These are phyloP conservation scores for Colletotrichum trifolii DNA, from an alignment of 2,329 filamentous ascomycete species.

Conservation along the genomic window DNA sequence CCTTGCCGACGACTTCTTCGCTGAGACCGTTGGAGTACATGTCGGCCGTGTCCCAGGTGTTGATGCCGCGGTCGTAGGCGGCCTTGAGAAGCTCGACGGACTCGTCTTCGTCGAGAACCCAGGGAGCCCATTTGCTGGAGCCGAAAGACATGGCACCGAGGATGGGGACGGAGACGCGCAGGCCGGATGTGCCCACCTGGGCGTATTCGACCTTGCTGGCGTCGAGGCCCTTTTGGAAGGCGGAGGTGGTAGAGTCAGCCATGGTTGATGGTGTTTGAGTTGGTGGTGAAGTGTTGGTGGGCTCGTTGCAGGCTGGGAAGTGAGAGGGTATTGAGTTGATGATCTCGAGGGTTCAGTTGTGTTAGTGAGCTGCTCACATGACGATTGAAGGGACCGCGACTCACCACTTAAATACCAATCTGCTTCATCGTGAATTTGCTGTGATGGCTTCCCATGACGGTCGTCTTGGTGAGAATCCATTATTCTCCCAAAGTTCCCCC, in stretches of 20 bases:
- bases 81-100: conserved; percentile 33
- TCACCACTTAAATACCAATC: too few species aligned
- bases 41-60: conserved; percentile 60
- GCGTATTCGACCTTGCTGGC: conserved; percentile 56
- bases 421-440: too few species aligned
- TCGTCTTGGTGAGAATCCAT: too few species aligned
- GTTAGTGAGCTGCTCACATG: too few species aligned
- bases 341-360: too few species aligned
- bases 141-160: conserved; percentile 37
- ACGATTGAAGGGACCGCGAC: too few species aligned
- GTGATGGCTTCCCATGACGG: too few species aligned
- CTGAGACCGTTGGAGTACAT: conserved; percentile 71
- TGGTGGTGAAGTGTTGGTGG: background rate
- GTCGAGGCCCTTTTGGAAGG: conserved; percentile 40
- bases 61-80: conserved; percentile 36
- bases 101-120: conserved; percentile 27
- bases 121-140: conserved; percentile 30
- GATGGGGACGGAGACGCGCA: conserved; percentile 24
- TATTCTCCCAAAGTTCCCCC: too few species aligned
- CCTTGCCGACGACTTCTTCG: conserved; percentile 73
- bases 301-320: background rate
- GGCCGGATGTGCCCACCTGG: conserved; percentile 43
- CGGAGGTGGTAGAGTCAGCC: conserved; percentile 4
- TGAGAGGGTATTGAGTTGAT: too few species aligned
- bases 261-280: background rate